A percentile compares a stretch with the other conserved stretches of the same genome.
Conservation (phyloP, 345 rosid species). For the Litchi chinensis region DNA sequence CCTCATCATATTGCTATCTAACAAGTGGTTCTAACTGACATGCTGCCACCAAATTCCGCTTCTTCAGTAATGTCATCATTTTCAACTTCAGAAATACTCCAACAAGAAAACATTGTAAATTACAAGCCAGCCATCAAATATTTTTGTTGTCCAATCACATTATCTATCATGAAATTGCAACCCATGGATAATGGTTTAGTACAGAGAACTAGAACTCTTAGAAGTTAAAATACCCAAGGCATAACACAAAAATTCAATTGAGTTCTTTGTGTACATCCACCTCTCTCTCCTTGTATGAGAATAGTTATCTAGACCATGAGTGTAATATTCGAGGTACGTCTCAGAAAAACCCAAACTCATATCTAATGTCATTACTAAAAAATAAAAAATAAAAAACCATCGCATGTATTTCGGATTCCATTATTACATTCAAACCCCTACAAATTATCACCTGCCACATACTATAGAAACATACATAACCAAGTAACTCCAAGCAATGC, state of each 20-base stretch:
- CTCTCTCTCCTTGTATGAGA: no score
- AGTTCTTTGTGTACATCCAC: not conserved
- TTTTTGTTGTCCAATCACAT: not conserved
- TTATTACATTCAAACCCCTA: not conserved
- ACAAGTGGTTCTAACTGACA: not conserved
- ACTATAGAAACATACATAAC: not conserved
- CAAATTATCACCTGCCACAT: not conserved
- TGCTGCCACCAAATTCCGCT: not conserved
- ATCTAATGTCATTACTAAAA: no score
- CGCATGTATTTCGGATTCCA: not conserved
- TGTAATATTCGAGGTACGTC: no score
- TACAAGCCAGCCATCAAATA: not conserved
- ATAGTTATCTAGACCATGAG: no score
- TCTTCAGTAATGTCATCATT: not conserved
- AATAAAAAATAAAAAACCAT: not conserved
- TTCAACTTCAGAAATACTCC: no score
- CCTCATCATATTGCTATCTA: not conserved
- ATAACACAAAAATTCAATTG: not conserved
- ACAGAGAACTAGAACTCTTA: not conserved
- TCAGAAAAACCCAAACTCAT: no score
- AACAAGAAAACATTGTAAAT: not conserved
- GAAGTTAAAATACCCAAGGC: not conserved
- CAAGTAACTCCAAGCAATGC: not conserved
- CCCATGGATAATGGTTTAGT: not conserved
- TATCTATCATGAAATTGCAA: not conserved